Base-by-base conservation (phyloP, 2,329 filamentous ascomycete species). In the Niveomyces coronatus region DNA sequence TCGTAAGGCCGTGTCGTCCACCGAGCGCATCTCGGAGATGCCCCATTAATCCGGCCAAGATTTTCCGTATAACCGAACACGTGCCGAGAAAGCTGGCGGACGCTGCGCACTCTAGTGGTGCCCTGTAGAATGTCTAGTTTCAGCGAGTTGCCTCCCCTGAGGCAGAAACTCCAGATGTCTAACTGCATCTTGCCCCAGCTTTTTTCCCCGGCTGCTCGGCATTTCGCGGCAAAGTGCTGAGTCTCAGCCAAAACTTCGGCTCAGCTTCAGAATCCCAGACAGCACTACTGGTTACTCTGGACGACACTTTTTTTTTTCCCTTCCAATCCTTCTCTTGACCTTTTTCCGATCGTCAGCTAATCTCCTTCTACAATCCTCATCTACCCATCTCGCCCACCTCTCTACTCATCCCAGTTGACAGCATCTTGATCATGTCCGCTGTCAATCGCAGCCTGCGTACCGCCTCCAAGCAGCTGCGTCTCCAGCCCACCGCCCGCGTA, bases 371-470 rank as follows among this genome's bases (percentile, higher is more conserved):
- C 22, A 16, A 14, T 38, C 26, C 17, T 36, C 17, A 14, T 27
- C 31, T 9, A 18, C 16, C 11, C 17, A 6, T 16, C 22, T 17
- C 16, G 18, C 15, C 24, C 31, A 29, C 19, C 17, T 33, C 37
- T 24, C 22, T 24, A 7, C 22, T 11, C 7, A 7, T 11, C 22
- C 22, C 22, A 40, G 31, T 43, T 28, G 35, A 39, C 39, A 34
- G 41, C 37, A n/a, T n/a, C n/a, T n/a, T 31, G 15, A 54, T 47
- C 54, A 74, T 74, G 71, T 74, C 70, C 57, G 65, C 66, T 55
- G 64, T 69, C 58, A 65, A 64, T 53, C 68, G 70, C 52, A 67
- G 65, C 56, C 58, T 76, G 49, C 67, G 70, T 52, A 64, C 69
- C 49, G 70, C 67, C 45, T 67, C 71, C 49, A 70, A 63, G 63